Evolutionary conservation across 352 stramenopile species (phyloP), one percentile per base, ranked within the genome.

Genomic region (Globisporangium emineosum): DNA sequence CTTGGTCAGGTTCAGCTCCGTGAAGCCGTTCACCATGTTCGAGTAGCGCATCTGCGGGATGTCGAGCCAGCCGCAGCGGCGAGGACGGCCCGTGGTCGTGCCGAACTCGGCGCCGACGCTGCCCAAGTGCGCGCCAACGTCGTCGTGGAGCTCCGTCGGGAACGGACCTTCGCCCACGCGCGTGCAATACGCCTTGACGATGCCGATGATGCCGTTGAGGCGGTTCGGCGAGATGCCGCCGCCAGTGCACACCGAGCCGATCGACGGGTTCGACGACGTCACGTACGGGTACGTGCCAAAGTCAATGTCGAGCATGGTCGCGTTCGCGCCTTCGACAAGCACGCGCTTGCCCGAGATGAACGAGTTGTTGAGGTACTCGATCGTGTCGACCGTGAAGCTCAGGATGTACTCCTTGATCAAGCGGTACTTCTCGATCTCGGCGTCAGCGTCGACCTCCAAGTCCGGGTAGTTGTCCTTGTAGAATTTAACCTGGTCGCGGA

Each of bases 261-360:
- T 97, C 50, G 93, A 98, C 50, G 98, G 97, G 76, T 99, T 99
- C 62, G 91, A 98, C 50, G 96, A 99, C 35, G 98, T 99, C 49
- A 99, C 98, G 79, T 98, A 99, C 43, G 97, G 98, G 83, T 99
- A 99, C 54, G 97, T 99, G 59, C 98, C 98, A 72, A 99, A 99
- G 81, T 99, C 98, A 81, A 99, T 98, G 81, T 99, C 98, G 47
- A 99, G 84, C 97, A 99, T 99, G 25, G 97, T 98, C 5, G 98
- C 98, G 79, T 99, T 99, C 32, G 97, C 97, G 55, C 98, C 98
- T 72, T 99, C 98, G 2, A 99, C 95, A 29, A 99, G 74, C 66
- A 99, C 98, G 64, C 90, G 96, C 83, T 99, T 98, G 64, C 97
- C 97, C 17, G 83, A 74, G 43, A 95, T 86, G 79, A 98, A 98